Evolutionary conservation across 179 eudicot species (phyloP).

Genomic region (Silene noctiflora): DNA sequence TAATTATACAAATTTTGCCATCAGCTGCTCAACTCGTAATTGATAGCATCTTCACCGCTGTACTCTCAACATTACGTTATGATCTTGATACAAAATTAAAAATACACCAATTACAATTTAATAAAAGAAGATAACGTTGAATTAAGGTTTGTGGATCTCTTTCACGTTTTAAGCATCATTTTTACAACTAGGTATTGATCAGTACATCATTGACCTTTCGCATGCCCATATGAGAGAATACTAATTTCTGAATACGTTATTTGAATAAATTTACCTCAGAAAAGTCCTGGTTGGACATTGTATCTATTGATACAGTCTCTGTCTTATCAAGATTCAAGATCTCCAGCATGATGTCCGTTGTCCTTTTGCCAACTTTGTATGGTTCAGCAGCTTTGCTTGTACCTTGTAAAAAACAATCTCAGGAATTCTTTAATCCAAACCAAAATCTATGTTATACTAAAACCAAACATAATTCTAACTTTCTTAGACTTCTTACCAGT

Average conservation of each 20-base stretch:
- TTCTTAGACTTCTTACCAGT: slow-evolving; percentile 51
- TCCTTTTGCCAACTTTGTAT: slow-evolving; percentile 88
- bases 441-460: background rate
- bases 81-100: too few species aligned
- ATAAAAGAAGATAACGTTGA: too few species aligned
- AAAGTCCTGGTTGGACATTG: slow-evolving; percentile 92
- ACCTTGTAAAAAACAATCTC: slow-evolving; percentile 47
- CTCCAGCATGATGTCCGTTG: slow-evolving; percentile 74
- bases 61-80: too few species aligned
- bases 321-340: slow-evolving; percentile 86
- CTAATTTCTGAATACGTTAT: background rate
- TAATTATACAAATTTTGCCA: background rate
- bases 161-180: too few species aligned
- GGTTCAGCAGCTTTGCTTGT: slow-evolving; percentile 69
- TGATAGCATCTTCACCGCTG: background rate
- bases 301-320: slow-evolving; percentile 70
- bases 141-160: too few species aligned
- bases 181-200: too few species aligned
- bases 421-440: slow-evolving; percentile 19
- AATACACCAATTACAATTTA: too few species aligned
- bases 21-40: background rate
- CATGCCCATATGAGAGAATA: background rate
- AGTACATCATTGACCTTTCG: too few species aligned
- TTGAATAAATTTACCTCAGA: slow-evolving; percentile 61
- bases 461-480: background rate